phyloP scores from a whole-genome alignment of 2,329 filamentous ascomycete genomes.

The Hirsutella thompsonii region DNA sequence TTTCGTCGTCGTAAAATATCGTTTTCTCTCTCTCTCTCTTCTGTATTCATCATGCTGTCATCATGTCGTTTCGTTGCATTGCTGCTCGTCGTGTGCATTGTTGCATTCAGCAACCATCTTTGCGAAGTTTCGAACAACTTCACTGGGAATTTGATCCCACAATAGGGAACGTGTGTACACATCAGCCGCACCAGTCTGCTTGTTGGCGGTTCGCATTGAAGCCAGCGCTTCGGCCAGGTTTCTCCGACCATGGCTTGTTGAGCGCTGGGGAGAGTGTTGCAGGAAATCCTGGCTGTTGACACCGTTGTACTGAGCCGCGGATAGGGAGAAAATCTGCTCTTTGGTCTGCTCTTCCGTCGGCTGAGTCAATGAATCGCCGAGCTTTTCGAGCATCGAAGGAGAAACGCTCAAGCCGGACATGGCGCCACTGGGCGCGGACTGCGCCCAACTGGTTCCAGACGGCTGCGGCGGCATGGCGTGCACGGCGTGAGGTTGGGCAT shows the following conservation, averaged over 20 bases:
- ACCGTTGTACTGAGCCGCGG: constrained; percentile 77
- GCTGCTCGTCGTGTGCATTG: constrained; percentile 29
- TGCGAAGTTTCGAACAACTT: constrained; percentile 86
- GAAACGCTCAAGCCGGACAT: constrained; percentile 33
- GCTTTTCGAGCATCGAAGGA: constrained; percentile 50
- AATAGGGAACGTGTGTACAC: constrained; percentile 87
- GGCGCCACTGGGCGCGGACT: constrained; percentile 24
- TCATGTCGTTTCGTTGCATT: constrained; percentile 29
- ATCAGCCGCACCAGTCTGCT: constrained; percentile 61
- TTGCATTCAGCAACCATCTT: constrained; percentile 76
- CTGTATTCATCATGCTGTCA: constrained; percentile 20
- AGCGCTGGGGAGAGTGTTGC: constrained; percentile 38
- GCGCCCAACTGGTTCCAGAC: constrained; percentile 35
- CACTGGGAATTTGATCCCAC: constrained; percentile 85
- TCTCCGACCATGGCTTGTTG: constrained; percentile 50
- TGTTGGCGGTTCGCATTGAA: constrained; percentile 58
- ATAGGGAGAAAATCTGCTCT: constrained; percentile 78
- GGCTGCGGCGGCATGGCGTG: constrained; percentile 36
- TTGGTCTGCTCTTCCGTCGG: constrained; percentile 76
- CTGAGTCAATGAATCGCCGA: constrained; percentile 56
- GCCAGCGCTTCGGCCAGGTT: constrained; percentile 73
- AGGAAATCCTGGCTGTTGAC: constrained; percentile 56
- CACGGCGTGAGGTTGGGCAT: constrained; percentile 26
- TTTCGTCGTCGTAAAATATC: constrained; percentile 21
- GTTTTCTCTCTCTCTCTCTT: constrained; percentile 12